A percentile compares a stretch with the other conserved stretches of the same genome.
These are phyloP conservation scores for Punica granatum DNA, from an alignment of 345 rosid species.

Conservation along the genomic window DNA sequence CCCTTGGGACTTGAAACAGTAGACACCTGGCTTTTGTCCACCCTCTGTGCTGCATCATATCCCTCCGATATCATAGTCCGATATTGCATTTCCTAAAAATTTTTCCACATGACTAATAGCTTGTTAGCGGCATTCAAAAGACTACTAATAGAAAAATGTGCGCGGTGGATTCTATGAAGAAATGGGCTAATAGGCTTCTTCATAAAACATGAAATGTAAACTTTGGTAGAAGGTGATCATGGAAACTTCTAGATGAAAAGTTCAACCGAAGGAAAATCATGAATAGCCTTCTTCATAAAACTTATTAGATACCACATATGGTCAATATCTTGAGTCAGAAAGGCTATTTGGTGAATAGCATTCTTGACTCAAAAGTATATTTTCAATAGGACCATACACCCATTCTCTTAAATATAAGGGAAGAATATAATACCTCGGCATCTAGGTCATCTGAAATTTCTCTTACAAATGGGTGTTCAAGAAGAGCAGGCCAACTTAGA, in stretches of 20 bases:
- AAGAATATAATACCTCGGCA: conserved; percentile 46
- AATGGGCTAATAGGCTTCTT: not conserved
- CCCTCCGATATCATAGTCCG: not conserved
- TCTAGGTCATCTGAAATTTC: conserved; percentile 58
- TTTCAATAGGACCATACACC: not conserved
- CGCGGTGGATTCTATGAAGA: not conserved
- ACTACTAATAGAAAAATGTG: not conserved
- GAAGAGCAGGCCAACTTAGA: conserved; percentile 91
- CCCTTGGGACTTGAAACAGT: conserved; percentile 25
- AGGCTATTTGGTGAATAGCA: too few relatives aligned
- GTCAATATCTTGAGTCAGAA: too few relatives aligned
- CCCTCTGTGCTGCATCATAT: conserved; percentile 25
- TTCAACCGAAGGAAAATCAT: not conserved
- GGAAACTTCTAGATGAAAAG: not conserved
- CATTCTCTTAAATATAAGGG: not conserved
- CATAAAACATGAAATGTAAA: not conserved
- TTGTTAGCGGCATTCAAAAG: not conserved
- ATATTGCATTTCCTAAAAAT: conserved; percentile 36
- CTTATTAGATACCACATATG: not conserved
- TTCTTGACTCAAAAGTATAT: not conserved
- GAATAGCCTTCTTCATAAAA: not conserved
- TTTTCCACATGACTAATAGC: not conserved
- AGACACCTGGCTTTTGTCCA: conserved; percentile 27
- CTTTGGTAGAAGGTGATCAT: not conserved
- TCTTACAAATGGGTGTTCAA: conserved; percentile 88